Evolutionary conservation across 768 basidiomycete species (phyloP).

Genomic region (Trametes meyenii): DNA sequence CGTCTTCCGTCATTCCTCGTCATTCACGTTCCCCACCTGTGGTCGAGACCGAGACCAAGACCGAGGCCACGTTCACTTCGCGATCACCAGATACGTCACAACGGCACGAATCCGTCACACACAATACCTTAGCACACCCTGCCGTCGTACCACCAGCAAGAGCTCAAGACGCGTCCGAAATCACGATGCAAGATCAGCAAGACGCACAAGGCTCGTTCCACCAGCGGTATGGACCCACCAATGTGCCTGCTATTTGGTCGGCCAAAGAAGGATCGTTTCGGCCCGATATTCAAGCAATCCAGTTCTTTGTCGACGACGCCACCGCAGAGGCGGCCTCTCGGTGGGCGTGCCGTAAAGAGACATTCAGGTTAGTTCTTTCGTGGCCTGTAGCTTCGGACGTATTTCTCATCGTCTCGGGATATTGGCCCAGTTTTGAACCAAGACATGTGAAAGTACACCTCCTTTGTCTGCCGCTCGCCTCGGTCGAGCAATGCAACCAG

Average conservation of each 20-base stretch:
- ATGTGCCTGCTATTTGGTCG: constrained; percentile 25
- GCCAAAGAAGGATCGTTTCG: constrained; percentile 10
- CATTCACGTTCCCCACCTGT: not conserved
- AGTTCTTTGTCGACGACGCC: constrained; percentile 26
- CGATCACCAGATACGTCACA: constrained; percentile 10
- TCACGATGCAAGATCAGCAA: not conserved
- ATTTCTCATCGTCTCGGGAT: not conserved
- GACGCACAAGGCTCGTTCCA: not conserved
- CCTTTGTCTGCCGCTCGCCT: constrained; percentile 23
- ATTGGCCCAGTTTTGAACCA: constrained; percentile 5
- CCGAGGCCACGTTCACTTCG: not conserved
- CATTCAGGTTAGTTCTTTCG: constrained; percentile 1
- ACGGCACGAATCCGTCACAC: not conserved
- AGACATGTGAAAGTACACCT: constrained; percentile 19
- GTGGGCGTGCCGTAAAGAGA: constrained; percentile 19
- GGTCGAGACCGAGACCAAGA: not conserved
- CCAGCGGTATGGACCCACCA: not conserved
- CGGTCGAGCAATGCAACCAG: constrained; percentile 15
- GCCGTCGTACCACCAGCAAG: not conserved
- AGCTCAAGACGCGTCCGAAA: not conserved
- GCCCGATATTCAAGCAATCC: constrained; percentile 12
- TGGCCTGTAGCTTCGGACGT: too few relatives aligned
- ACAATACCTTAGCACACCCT: not conserved
- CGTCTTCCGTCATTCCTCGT: not conserved
- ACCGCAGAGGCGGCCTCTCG: constrained; percentile 14